Base-by-base conservation (phyloP, 441 rosid genomes). In the Populus hybrid region DNA sequence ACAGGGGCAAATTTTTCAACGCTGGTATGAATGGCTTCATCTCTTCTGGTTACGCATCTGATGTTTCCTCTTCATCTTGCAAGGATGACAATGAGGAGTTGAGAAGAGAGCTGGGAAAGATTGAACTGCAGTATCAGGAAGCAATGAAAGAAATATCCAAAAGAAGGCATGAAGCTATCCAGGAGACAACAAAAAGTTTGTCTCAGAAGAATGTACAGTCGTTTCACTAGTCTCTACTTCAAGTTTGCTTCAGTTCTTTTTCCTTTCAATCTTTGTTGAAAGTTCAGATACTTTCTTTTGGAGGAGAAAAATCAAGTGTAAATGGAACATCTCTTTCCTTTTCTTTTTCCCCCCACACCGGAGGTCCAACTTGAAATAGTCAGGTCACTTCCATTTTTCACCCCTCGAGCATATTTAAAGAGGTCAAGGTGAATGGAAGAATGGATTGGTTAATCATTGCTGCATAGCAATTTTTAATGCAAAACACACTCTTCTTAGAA, bases 141-240 rank as follows among this genome's bases (percentile, higher is more conserved):
- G 81, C 85, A 24, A 74, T 90, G 68, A 77, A 84, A 78, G 86
- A 87, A 73, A 78, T 90, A 73, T 67, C 73, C 35, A 89, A 70
- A 84, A 84, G 70, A 79, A 84, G 87, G 80, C 85, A 88, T 57
- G 90, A 88, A 76, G 92, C 93, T 20, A 88, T 93, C 72, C 38
- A 83, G 65, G 87, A 87, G 84, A 84, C 85, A 2, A 86, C 73
- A 77, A 90, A 69, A 34, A 93, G 80, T 84, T 78, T 79, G 69
- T 81, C 83, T 10, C 77, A 77, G 54, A 86, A 84, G 73, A 88
- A 75, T 68, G 34, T 61, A 21, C 80, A 77, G 67, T 79, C 81
- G 11, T 78, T 67, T 82, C 73, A 50, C 38, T 71, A 71, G 70
- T 24, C 68, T 26, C 14, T 61, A 24, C 7, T 59, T 63, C 28